Evolutionary conservation across 306 rosid genomes (phyloP).

Genomic region (Begonia fuchsioides): DNA sequence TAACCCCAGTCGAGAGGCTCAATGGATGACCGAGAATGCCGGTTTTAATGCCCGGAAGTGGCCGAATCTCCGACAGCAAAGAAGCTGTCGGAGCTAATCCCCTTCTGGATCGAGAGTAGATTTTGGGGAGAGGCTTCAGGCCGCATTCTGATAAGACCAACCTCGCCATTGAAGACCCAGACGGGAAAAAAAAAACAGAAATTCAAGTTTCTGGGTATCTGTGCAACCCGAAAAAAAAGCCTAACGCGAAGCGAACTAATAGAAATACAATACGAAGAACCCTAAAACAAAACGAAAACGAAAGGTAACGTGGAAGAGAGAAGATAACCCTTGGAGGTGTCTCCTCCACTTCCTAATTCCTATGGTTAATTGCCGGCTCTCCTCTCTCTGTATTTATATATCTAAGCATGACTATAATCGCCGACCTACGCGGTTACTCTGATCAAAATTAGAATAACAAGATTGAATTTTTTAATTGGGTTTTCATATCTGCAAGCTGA

Average conservation of each 20-base stretch:
- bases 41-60: slow-evolving; percentile 8
- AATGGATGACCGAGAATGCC: slow-evolving; percentile 11
- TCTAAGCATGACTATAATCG: not conserved
- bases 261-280: no score
- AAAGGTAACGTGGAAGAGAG: not conserved
- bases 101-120: slow-evolving; percentile 30
- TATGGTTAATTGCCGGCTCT: slow-evolving; percentile 7
- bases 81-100: slow-evolving; percentile 14
- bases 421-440: no score
- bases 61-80: slow-evolving; percentile 22
- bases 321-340: slow-evolving; percentile 17
- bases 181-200: slow-evolving; percentile 7
- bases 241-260: no score
- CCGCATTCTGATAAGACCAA: slow-evolving; percentile 88
- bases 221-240: no score
- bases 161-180: slow-evolving; percentile 54
- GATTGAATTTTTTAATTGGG: no score
- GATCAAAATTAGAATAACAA: no score
- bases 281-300: not conserved
- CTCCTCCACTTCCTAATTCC: slow-evolving; percentile 25
- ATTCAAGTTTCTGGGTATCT: no score
- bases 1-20: slow-evolving; percentile 12
- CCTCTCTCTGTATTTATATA: not conserved
- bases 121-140: slow-evolving; percentile 49
- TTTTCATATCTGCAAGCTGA: not conserved